Evolutionary conservation across 1,139 yeast genomes (phyloP).

Genomic region (Saccharomyces hybrid): DNA sequence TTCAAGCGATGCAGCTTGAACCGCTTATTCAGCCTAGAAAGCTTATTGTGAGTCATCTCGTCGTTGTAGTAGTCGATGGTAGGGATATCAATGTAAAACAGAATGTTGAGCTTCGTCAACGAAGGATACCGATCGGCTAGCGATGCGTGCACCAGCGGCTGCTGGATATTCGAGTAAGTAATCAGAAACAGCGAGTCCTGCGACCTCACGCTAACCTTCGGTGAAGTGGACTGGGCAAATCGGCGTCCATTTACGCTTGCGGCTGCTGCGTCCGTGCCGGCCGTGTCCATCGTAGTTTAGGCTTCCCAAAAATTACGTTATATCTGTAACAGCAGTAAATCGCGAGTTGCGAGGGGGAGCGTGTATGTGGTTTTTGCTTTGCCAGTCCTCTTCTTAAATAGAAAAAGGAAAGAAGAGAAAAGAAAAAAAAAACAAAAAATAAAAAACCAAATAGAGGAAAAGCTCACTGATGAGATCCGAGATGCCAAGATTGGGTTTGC

Average conservation of each 20-base stretch:
- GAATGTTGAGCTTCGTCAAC: slow-evolving; percentile 17
- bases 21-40: slow-evolving; percentile 26
- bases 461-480: slow-evolving; percentile 4
- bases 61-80: slow-evolving; percentile 31
- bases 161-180: slow-evolving; percentile 21
- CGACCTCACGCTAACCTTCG: slow-evolving; percentile 27
- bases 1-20: slow-evolving; percentile 26
- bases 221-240: slow-evolving; percentile 4
- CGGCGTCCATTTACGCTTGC: not conserved
- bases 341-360: not conserved
- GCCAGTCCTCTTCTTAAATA: not conserved
- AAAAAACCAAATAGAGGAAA: not conserved
- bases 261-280: slow-evolving; percentile 4
- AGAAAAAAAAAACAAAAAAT: not conserved
- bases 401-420: not conserved
- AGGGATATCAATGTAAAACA: slow-evolving; percentile 30
- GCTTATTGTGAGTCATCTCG: slow-evolving; percentile 24
- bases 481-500: not conserved
- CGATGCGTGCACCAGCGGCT: not conserved
- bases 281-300: not conserved
- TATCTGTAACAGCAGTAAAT: not conserved
- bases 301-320: not conserved
- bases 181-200: slow-evolving; percentile 26
- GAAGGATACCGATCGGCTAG: not conserved
- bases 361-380: not conserved